Evolutionary conservation across 176 grass and related monocot genomes (phyloP).

Genomic region (Areca catechu): DNA sequence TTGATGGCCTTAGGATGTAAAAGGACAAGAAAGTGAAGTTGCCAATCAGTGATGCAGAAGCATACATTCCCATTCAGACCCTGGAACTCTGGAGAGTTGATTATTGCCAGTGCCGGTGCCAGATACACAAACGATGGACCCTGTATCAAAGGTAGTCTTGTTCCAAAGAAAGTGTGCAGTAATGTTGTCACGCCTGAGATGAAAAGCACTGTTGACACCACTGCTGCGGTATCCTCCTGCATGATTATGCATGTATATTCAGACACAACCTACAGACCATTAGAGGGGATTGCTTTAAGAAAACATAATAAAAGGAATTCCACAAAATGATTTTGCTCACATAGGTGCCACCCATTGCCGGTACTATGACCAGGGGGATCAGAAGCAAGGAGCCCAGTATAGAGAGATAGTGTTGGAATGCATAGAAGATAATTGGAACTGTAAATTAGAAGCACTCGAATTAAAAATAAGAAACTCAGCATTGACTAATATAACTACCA

Average conservation of each 20-base stretch:
- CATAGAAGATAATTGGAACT: constrained; percentile 65
- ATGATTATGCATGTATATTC: neutral
- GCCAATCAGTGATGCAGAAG: constrained; percentile 5
- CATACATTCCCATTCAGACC: constrained; percentile 89
- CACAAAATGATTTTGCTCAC: constrained; percentile 33
- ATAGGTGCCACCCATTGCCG: constrained; percentile 77
- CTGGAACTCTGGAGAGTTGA: constrained; percentile 83
- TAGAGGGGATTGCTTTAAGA: neutral
- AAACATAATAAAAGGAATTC: neutral
- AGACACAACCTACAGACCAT: constrained; percentile 8
- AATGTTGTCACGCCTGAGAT: constrained; percentile 71
- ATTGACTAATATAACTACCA: neutral
- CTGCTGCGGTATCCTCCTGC: constrained; percentile 76
- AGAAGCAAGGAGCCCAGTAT: constrained; percentile 95
- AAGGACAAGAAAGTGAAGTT: no score
- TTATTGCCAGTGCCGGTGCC: constrained; percentile 71
- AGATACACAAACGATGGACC: constrained; percentile 96
- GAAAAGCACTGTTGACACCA: constrained; percentile 86
- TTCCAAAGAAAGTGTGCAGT: constrained; percentile 76
- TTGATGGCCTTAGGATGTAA: no score
- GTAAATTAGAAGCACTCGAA: constrained; percentile 7
- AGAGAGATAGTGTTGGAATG: constrained; percentile 87
- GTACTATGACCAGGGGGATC: constrained; percentile 72
- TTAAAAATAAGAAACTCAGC: no score
- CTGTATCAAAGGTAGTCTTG: constrained; percentile 79